These are phyloP conservation scores for Pichia deserticola DNA, from an alignment of 805 yeast species.

Conservation along the genomic window DNA sequence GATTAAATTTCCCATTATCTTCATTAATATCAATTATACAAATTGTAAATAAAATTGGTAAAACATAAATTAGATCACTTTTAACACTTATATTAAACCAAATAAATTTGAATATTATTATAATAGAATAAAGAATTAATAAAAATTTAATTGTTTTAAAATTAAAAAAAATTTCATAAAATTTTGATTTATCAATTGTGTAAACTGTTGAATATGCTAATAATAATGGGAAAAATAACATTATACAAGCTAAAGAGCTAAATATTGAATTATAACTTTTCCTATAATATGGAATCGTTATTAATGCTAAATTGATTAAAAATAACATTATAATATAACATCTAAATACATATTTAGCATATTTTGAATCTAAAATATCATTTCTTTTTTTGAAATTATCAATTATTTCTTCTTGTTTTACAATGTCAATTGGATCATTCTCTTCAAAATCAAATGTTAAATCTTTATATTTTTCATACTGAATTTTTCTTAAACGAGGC, in stretches of 20 bases:
- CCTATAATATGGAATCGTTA: constrained; percentile 25
- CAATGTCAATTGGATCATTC: constrained; percentile 16
- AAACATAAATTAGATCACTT: constrained; percentile 19
- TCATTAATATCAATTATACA: constrained; percentile 14
- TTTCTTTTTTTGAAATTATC: constrained; percentile 1
- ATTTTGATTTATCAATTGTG: not conserved
- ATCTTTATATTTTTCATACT: constrained; percentile 18
- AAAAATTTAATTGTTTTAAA: not conserved
- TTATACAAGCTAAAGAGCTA: constrained; percentile 21
- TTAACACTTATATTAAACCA: not conserved
- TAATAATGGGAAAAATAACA: constrained; percentile 8
- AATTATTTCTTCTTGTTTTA: constrained; percentile 22
- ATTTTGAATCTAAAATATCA: constrained; percentile 9
- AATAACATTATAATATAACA: constrained; percentile 14
- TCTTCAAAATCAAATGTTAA: constrained; percentile 5
- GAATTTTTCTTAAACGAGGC: constrained; percentile 26
- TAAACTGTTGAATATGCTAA: not conserved
- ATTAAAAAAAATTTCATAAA: not conserved
- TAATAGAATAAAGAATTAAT: constrained; percentile 3
- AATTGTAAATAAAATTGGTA: constrained; percentile 21
- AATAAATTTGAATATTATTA: constrained; percentile 10
- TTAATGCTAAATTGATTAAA: constrained; percentile 19
- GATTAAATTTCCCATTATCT: constrained; percentile 16
- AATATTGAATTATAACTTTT: constrained; percentile 15
- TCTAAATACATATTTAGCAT: constrained; percentile 9